Conservation (phyloP, 768 basidiomycete species). For the Terana coerulea region DNA sequence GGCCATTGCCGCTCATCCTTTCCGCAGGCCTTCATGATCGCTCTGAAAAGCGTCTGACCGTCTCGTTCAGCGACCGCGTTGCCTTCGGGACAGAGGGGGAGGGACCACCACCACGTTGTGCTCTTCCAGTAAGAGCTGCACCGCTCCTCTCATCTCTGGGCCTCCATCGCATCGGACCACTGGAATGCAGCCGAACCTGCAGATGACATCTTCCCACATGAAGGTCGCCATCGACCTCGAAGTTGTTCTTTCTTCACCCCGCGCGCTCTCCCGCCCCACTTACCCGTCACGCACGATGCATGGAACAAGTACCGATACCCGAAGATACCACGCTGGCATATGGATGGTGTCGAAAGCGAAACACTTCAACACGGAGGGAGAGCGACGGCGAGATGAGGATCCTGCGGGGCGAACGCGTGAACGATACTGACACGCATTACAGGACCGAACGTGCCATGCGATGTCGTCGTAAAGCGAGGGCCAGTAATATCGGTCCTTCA, state of each 20-base stretch:
- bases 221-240: slow-evolving; percentile 23
- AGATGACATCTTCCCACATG: slow-evolving; percentile 30
- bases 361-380: slow-evolving; percentile 15
- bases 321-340: slow-evolving; percentile 23
- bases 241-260: slow-evolving; percentile 5
- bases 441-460: slow-evolving; percentile 28
- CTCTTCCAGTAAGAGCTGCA: slow-evolving; percentile 16
- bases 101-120: slow-evolving; percentile 27
- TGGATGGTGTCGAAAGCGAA: slow-evolving; percentile 28
- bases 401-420: slow-evolving; percentile 21
- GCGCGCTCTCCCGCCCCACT: slow-evolving; percentile 15
- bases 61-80: slow-evolving; percentile 29
- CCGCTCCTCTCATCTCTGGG: slow-evolving; percentile 27
- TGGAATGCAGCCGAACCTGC: slow-evolving; percentile 21
- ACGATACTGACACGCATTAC: slow-evolving; percentile 30
- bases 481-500: slow-evolving; percentile 17
- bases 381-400: slow-evolving; percentile 19
- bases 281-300: slow-evolving; percentile 19
- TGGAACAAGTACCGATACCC: slow-evolving; percentile 26
- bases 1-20: slow-evolving; percentile 26
- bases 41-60: slow-evolving; percentile 22
- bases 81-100: slow-evolving; percentile 27
- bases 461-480: slow-evolving; percentile 20
- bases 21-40: slow-evolving; percentile 21
- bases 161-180: slow-evolving; percentile 28